Evolutionary conservation across 2,329 filamentous ascomycete species (phyloP).

Genomic region (Stemphylium beticola): DNA sequence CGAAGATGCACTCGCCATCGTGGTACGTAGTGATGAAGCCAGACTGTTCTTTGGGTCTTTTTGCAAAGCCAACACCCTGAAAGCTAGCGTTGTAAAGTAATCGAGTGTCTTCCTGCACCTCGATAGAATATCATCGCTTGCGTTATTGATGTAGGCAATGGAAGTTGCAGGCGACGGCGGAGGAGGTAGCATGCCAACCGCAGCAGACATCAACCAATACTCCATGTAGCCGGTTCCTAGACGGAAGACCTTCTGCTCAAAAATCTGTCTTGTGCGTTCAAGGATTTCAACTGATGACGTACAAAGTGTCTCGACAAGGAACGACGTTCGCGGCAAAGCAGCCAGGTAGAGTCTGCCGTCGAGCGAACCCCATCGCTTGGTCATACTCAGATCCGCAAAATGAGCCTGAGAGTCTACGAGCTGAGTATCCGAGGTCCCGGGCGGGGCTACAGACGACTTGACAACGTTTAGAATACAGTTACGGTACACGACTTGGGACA

Average conservation of each 20-base stretch:
- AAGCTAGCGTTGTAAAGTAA: conserved; percentile 35
- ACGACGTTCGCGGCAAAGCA: conserved; percentile 30
- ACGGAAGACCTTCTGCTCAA: conserved; percentile 44
- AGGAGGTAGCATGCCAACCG: conserved; percentile 38
- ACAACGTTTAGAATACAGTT: conserved; percentile 27
- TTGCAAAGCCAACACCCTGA: conserved; percentile 39
- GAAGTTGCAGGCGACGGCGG: conserved; percentile 23
- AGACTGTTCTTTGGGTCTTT: conserved; percentile 33
- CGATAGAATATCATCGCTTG: conserved; percentile 21
- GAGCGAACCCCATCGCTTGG: conserved; percentile 5
- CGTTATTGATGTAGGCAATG: conserved; percentile 23
- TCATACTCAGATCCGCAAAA: conserved; percentile 4
- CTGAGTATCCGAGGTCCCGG: conserved; percentile 7
- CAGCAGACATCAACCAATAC: conserved; percentile 43
- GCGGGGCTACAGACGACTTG: conserved; percentile 4
- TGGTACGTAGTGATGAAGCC: conserved; percentile 26
- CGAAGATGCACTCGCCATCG: conserved; percentile 20
- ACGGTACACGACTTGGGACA: conserved; percentile 35
- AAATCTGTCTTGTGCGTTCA: conserved; percentile 35
- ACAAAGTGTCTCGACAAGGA: conserved; percentile 34
- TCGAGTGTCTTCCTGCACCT: conserved; percentile 37
- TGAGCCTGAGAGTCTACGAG: conserved; percentile 8
- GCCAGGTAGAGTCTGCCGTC: conserved; percentile 20
- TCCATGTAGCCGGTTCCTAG: conserved; percentile 47
- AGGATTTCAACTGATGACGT: conserved; percentile 37